Evolutionary conservation across 176 grass and related monocot genomes (phyloP).

Genomic region (Thalia dealbata): DNA sequence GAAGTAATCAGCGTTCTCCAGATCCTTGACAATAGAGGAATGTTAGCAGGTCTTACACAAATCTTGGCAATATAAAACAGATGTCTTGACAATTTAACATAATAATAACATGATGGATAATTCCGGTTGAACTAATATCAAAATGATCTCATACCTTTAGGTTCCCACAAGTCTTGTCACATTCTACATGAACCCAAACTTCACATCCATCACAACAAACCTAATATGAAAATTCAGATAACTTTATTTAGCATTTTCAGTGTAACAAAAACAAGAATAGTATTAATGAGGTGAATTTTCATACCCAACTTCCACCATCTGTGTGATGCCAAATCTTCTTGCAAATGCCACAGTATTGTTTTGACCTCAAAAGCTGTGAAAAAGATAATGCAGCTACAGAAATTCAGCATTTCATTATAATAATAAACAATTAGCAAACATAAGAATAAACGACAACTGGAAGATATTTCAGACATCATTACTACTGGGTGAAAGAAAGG

Average conservation of each 20-base stretch:
- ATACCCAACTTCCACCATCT: constrained; percentile 90
- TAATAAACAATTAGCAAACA: background rate
- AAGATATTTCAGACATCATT: background rate
- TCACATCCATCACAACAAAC: constrained; percentile 85
- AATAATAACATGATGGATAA: constrained; percentile 16
- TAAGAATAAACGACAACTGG: background rate
- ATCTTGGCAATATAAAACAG: background rate
- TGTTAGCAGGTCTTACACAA: constrained; percentile 11
- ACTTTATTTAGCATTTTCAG: background rate
- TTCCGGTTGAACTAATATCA: constrained; percentile 1
- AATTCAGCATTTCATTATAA: background rate
- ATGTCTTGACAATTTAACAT: background rate
- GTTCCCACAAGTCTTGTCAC: constrained; percentile 48
- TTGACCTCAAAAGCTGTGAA: constrained; percentile 65
- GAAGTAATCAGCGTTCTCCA: constrained; percentile 73
- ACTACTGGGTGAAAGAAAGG: background rate
- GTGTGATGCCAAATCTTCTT: constrained; percentile 97
- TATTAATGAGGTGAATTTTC: constrained; percentile 21
- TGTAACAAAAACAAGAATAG: background rate
- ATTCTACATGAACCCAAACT: constrained; percentile 94
- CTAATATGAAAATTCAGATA: constrained; percentile 23
- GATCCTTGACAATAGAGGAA: constrained; percentile 43
- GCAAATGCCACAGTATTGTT: constrained; percentile 95
- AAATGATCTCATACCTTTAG: constrained; percentile 51
- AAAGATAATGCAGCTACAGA: constrained; percentile 4